These are phyloP conservation scores for Magnolia kwangsiensis DNA, from an alignment of 164 flowering plant genomes.

Conservation along the genomic window DNA sequence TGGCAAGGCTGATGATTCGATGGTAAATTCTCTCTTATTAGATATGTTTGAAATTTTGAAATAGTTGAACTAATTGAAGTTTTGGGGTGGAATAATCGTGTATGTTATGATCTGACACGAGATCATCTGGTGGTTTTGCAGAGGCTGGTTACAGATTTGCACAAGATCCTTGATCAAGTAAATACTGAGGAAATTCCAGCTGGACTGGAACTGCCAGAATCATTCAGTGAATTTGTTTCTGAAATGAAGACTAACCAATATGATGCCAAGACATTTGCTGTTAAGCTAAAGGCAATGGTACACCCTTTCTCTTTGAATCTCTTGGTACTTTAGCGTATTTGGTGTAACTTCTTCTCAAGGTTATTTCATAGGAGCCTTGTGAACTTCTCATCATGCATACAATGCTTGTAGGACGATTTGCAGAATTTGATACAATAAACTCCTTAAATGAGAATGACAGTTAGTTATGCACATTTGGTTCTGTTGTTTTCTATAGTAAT, in stretches of 20 bases:
- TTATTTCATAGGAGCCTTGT: too few species aligned
- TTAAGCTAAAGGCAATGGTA: conserved; percentile 79
- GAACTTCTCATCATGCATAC: too few species aligned
- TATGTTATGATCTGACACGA: not conserved
- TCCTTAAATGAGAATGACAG: too few species aligned
- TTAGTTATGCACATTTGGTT: too few species aligned
- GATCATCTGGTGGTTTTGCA: conserved; percentile 33
- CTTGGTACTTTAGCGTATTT: too few species aligned
- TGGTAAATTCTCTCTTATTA: conserved; percentile 38
- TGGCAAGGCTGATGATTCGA: conserved; percentile 78
- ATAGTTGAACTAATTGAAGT: not conserved
- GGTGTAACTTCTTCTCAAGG: too few species aligned
- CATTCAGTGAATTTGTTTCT: conserved; percentile 68
- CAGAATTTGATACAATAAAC: too few species aligned
- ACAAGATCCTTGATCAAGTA: conserved; percentile 76
- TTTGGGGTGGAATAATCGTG: not conserved
- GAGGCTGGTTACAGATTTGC: conserved; percentile 73
- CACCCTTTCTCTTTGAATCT: conserved; percentile 10
- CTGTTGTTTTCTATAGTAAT: too few species aligned
- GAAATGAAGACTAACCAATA: conserved; percentile 73
- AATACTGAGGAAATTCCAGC: conserved; percentile 67
- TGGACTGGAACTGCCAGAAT: conserved; percentile 66
- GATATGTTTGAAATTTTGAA: not conserved
- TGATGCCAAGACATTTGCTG: conserved; percentile 76
- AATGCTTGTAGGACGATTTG: too few species aligned